These are phyloP conservation scores for Umbelopsis sp. DNA, from an alignment of 371 early-diverging fungal genomes.

Conservation along the genomic window DNA sequence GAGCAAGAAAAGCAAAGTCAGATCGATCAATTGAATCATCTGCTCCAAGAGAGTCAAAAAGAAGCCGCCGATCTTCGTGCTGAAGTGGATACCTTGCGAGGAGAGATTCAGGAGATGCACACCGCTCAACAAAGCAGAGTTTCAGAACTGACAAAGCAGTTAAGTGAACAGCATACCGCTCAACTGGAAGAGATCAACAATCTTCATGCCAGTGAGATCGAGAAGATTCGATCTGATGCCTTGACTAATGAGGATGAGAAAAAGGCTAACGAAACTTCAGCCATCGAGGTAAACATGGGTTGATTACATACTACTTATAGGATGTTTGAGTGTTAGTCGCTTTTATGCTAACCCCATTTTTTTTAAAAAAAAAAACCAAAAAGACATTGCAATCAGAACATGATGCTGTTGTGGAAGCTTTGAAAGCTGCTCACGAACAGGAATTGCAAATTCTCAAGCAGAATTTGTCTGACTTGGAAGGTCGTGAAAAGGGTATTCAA, in stretches of 20 bases:
- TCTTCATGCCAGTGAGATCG: background rate
- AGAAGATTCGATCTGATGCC: background rate
- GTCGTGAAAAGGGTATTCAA: background rate
- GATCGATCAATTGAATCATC: background rate
- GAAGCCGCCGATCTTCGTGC: background rate
- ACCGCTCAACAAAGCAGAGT: constrained; percentile 4
- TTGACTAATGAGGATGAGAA: background rate
- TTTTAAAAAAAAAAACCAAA: too few relatives aligned
- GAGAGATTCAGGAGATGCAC: constrained; percentile 5
- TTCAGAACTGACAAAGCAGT: constrained; percentile 6
- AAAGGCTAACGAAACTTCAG: background rate
- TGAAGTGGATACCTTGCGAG: constrained; percentile 11
- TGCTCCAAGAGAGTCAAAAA: background rate
- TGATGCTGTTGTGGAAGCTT: background rate
- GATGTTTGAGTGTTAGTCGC: too few relatives aligned
- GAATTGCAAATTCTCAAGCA: background rate
- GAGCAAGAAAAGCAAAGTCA: background rate
- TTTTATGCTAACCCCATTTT: too few relatives aligned
- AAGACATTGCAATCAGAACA: background rate
- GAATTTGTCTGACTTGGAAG: background rate
- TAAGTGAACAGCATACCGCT: background rate
- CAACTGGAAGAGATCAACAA: constrained; percentile 11
- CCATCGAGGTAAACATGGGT: background rate
- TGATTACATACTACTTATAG: background rate
- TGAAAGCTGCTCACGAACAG: background rate